A percentile compares a stretch with the other conserved stretches of the same genome.
Conservation (phyloP, 2,329 filamentous ascomycete genomes). For the Penicillium olsonii region DNA sequence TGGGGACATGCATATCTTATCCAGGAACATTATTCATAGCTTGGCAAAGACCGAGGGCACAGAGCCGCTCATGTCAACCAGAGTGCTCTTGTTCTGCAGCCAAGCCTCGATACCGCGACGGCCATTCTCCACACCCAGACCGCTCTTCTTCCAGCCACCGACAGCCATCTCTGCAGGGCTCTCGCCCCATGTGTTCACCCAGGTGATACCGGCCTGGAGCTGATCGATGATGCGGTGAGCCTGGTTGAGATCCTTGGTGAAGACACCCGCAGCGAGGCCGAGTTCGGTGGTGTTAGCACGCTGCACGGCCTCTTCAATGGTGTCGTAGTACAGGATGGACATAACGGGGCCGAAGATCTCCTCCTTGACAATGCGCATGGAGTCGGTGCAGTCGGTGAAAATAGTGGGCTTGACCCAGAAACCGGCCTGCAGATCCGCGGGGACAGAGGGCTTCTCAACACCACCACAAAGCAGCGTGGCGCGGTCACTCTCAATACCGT, state of each 20-base stretch:
- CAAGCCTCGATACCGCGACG: conserved; percentile 76
- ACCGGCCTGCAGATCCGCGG: conserved; percentile 58
- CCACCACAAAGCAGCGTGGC: conserved; percentile 76
- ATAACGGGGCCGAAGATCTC: conserved; percentile 91
- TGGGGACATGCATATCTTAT: not conserved
- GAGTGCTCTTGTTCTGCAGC: conserved; percentile 82
- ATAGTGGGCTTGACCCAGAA: conserved; percentile 84
- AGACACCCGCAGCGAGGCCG: conserved; percentile 81
- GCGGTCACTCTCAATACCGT: conserved; percentile 72
- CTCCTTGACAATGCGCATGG: conserved; percentile 76
- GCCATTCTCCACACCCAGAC: conserved; percentile 85
- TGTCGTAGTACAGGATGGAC: conserved; percentile 73
- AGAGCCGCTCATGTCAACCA: conserved; percentile 75
- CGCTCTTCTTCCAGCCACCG: conserved; percentile 89
- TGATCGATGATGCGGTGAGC: conserved; percentile 71
- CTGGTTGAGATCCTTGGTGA: conserved; percentile 71
- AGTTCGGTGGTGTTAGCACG: conserved; percentile 77
- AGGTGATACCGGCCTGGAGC: conserved; percentile 82
- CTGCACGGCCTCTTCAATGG: conserved; percentile 66
- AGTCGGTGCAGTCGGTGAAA: conserved; percentile 81
- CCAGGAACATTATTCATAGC: conserved; percentile 45
- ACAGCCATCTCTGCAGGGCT: conserved; percentile 89
- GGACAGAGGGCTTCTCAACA: conserved; percentile 57
- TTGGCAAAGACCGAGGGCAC: conserved; percentile 75
- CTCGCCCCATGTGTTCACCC: conserved; percentile 95